Conservation (phyloP, 495 filamentous ascomycete species). For the Tuber brumale region DNA sequence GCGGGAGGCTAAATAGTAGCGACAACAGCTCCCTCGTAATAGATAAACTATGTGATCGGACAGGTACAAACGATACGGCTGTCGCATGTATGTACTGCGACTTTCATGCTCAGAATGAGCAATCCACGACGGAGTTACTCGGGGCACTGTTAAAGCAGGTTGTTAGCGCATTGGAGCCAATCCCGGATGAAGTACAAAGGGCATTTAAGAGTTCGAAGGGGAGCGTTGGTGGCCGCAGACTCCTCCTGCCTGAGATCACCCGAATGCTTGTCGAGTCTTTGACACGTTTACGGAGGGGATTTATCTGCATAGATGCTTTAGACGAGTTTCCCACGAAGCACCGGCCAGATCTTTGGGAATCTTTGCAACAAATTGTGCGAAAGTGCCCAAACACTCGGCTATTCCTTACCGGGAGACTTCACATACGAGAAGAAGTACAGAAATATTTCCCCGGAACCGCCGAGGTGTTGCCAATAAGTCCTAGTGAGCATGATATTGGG, state of each 20-base stretch:
- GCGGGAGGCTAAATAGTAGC: background rate
- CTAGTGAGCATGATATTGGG: background rate
- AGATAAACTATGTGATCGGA: background rate
- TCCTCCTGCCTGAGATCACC: background rate
- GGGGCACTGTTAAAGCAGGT: background rate
- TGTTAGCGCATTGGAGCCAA: background rate
- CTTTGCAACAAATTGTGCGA: no score
- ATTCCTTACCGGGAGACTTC: background rate
- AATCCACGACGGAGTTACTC: background rate
- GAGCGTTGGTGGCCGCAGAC: background rate
- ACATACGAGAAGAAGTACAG: background rate
- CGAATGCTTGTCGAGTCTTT: background rate
- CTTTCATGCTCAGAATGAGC: background rate
- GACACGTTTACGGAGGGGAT: background rate
- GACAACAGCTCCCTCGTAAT: background rate
- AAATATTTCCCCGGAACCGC: background rate
- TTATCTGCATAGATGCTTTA: background rate
- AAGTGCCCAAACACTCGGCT: no score
- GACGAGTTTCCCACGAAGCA: no score
- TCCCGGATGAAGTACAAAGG: background rate
- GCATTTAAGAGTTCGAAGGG: background rate
- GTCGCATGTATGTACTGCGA: background rate
- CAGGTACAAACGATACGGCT: background rate
- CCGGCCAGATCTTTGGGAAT: no score
- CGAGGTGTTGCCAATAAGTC: background rate